A percentile compares a stretch with the other conserved stretches of the same genome.
These are phyloP conservation scores for Neurospora tetrasperma DNA, from an alignment of 495 filamentous ascomycete species.

Conservation along the genomic window DNA sequence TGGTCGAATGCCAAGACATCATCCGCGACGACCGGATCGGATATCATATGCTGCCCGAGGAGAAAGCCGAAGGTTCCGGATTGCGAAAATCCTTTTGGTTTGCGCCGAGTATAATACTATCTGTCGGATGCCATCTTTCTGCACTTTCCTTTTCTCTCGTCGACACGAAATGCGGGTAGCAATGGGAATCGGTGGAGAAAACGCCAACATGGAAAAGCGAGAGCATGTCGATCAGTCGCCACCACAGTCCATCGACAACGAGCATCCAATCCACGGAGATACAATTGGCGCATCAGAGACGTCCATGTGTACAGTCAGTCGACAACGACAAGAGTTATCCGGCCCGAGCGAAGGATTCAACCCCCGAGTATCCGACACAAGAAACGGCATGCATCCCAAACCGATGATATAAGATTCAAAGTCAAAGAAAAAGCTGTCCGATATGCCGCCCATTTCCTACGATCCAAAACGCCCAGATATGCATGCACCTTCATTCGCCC, in stretches of 20 bases:
- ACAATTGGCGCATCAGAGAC: neutral
- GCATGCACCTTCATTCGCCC: neutral
- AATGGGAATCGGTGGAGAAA: neutral
- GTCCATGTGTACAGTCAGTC: neutral
- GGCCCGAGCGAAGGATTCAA: neutral
- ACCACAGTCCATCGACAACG: neutral
- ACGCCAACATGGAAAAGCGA: neutral
- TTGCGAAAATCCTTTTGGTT: neutral
- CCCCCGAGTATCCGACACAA: neutral
- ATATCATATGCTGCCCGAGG: neutral
- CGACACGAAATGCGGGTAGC: neutral
- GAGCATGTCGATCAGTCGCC: neutral
- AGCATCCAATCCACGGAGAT: neutral
- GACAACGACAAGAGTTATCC: neutral
- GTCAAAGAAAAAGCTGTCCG: neutral
- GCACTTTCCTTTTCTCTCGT: neutral
- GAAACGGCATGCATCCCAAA: neutral
- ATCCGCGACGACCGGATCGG: neutral
- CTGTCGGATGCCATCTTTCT: neutral
- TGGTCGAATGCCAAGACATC: neutral
- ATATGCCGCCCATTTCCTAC: neutral
- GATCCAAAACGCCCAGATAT: neutral
- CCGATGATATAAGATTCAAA: neutral
- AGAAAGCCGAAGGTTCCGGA: neutral
- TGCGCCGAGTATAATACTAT: neutral